A percentile compares a stretch with the other conserved stretches of the same genome.
phyloP scores from a whole-genome alignment of 2,329 filamentous ascomycete genomes.

The Hymenoscyphus occultus region DNA sequence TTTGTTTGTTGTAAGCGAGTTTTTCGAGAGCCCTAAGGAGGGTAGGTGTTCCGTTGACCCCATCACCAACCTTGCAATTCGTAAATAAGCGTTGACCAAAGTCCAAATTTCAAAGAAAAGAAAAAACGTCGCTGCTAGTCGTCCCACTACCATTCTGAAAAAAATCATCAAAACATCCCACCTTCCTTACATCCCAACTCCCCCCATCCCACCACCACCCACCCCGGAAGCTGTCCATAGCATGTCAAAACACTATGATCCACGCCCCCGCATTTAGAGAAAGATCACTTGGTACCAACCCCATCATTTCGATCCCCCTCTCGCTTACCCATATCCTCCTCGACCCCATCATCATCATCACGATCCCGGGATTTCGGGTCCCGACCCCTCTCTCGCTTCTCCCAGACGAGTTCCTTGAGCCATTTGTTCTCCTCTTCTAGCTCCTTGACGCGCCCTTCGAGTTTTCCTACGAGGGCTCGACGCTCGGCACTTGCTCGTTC shows the following conservation, averaged over 20 bases:
- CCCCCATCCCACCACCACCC: background rate
- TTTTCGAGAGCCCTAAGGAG: too few species aligned
- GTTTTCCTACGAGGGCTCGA: conserved; percentile 67
- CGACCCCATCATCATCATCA: conserved; percentile 15
- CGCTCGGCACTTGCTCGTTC: conserved; percentile 79
- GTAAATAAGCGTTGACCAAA: too few species aligned
- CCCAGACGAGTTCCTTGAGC: conserved; percentile 74
- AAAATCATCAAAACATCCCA: background rate
- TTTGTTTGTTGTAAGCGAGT: too few species aligned
- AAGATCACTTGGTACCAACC: conserved; percentile 7
- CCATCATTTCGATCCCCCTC: conserved; percentile 14
- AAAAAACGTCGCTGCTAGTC: too few species aligned
- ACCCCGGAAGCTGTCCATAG: background rate
- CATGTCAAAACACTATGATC: background rate
- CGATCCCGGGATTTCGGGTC: conserved; percentile 1
- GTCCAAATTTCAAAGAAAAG: too few species aligned
- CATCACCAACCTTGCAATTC: too few species aligned
- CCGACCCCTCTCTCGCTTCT: conserved; percentile 49
- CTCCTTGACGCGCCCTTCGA: conserved; percentile 61
- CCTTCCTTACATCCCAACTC: background rate
- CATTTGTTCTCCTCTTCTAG: conserved; percentile 77
- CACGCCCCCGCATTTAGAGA: background rate
- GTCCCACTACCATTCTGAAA: too few species aligned
- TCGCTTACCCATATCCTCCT: conserved; percentile 9
- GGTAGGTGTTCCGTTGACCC: too few species aligned